Conservation (phyloP, 768 basidiomycete genomes). For the Pulveroboletus sp. region DNA sequence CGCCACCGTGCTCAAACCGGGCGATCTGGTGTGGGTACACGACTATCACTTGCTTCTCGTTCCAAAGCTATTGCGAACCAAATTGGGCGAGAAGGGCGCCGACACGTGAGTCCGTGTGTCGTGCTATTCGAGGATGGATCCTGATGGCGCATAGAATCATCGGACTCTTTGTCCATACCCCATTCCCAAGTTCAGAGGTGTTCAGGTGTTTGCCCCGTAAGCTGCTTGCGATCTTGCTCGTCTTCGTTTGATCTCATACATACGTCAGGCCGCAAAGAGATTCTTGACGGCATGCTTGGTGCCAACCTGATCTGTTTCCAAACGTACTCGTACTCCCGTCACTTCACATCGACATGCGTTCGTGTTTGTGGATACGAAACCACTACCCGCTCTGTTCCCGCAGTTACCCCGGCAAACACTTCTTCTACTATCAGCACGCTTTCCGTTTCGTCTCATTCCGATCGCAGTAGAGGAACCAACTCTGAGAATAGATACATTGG, state of each 20-base stretch:
- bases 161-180: conserved; percentile 96
- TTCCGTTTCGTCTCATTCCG: neutral
- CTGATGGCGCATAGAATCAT: conserved; percentile 42
- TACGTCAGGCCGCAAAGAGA: conserved; percentile 77
- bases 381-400: conserved; percentile 31
- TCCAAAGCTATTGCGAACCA: conserved; percentile 77
- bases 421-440: conserved; percentile 5
- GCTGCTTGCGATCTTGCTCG: conserved; percentile 26
- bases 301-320: conserved; percentile 97
- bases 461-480: conserved; percentile 3
- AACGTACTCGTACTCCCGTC: conserved; percentile 93
- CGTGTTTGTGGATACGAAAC: conserved; percentile 96
- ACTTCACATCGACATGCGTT: conserved; percentile 93
- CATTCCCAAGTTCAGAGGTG: conserved; percentile 95
- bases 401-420: neutral
- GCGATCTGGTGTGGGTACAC: conserved; percentile 93
- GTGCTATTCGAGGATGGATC: neutral
- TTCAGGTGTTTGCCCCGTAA: conserved; percentile 89
- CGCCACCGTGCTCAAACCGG: conserved; percentile 73
- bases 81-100: conserved; percentile 38
- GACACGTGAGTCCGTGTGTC: conserved; percentile 20
- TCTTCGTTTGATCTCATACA: conserved; percentile 1
- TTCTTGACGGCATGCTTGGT: conserved; percentile 96
- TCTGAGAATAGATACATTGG: conserved; percentile 26
- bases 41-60: conserved; percentile 96